Base-by-base conservation (phyloP, 2,329 filamentous ascomycete species). In the Penicillium crustosum region DNA sequence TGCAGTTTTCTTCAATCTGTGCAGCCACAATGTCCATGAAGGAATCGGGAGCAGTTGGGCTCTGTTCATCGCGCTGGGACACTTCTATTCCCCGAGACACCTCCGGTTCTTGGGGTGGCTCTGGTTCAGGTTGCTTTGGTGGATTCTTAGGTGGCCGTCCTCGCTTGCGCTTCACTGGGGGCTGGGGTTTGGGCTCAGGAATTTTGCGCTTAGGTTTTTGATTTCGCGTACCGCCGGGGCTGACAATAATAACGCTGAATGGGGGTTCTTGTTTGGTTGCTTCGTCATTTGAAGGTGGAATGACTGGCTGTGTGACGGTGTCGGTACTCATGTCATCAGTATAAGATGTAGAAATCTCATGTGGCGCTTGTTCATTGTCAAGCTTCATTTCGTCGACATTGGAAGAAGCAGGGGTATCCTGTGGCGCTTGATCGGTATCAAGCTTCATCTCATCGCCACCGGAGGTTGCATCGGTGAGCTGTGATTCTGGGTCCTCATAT, bases 131-230 rank as follows among this genome's bases (percentile, higher is more conserved):
- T 12, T 49, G 36, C 23, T 48, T 52, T 19, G n/a, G n/a, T 52
- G 19, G 55, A 6, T 21, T 29, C 33, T 53, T 58, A 31, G 17
- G 45, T 8, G 59, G 57, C 19, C 54, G 53, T 15, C 65, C 62
- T 36, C 56, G 55, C 45, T 55, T 59, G 12, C 62, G 60, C 50
- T 67, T 67, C 17, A 52, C 35, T 38, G 59, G 55, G n/a, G 65
- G 53, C n/a, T 65, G 58, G 17, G 53, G 31, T 35, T 54, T 48
- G 13, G 62, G 55, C 19, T 53, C 49, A 13, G 62, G 52, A 23
- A 52, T 52, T 8, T 53, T 36, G 19, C 64, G 64, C 36, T 67
- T 67, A 29, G 44, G 25, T 6, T 12, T 61, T 23, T 6, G 23
- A n/a, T 8, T 38, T 52, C 17, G 23, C 2, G 17, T 47, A 35